These are phyloP conservation scores for Picea mariana DNA, from an alignment of 83 land plant genomes.

Conservation along the genomic window DNA sequence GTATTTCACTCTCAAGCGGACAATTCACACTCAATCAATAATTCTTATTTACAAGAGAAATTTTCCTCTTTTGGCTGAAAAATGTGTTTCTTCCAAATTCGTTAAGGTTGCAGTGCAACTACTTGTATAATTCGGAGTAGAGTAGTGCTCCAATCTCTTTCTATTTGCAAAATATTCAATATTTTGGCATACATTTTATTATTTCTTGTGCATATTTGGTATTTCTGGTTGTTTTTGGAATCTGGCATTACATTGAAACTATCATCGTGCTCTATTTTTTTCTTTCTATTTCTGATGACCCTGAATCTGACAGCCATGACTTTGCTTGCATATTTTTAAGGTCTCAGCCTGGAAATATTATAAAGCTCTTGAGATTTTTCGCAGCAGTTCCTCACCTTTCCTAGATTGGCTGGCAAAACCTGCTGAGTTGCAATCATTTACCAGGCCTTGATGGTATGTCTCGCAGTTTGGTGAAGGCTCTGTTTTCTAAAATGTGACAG, in stretches of 20 bases:
- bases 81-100: no score
- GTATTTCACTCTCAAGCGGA: no score
- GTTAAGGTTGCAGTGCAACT: no score
- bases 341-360: slow-evolving; percentile 7
- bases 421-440: slow-evolving; percentile 9
- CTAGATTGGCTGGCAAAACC: slow-evolving; percentile 1
- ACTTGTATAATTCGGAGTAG: neutral
- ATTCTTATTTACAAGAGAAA: no score
- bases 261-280: no score
- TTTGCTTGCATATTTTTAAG: neutral
- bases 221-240: no score
- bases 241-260: no score
- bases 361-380: slow-evolving; percentile 3
- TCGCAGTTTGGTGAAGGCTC: neutral
- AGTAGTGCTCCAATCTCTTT: neutral
- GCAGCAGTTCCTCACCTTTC: slow-evolving; percentile 2
- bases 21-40: no score
- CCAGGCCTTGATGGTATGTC: slow-evolving; percentile 1
- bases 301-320: no score
- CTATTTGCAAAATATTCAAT: neutral
- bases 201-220: no score
- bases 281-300: no score
- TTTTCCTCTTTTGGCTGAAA: no score
- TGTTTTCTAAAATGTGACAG: neutral
- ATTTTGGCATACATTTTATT: neutral